Evolutionary conservation across 352 stramenopile species (phyloP), one percentile per base, ranked within the genome.

Genomic region (Phytophthora foliorum): DNA sequence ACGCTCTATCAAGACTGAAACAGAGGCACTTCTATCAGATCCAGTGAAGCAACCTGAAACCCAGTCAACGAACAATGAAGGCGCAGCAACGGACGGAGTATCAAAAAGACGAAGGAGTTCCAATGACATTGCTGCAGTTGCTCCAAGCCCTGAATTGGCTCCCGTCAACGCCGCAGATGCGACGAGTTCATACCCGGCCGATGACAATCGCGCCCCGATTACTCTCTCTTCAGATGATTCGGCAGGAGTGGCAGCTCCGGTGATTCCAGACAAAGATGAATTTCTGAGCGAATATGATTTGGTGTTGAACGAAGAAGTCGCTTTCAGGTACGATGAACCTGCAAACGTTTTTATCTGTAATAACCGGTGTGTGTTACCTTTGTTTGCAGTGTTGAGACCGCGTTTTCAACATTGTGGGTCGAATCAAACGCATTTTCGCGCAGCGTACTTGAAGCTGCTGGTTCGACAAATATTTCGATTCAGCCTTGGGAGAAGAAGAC

Each of bases 231-330:
- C 53, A 14, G 39, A 69, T 60, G 32, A 38, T 21, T 29, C 64
- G 24, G 39, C 67, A 58, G 42, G 62, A 53, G 24, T 41, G 60
- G n/a, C 44, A 50, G n/a, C 42, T 6, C 32, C 52, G 25, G 57
- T 51, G 4, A 69, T 91, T 19, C 79, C 82, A 51, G 66, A 73
- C 1, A 78, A 74, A 29, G 85, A 95, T 67, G 9, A 53, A 0
- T 36, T 89, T n/a, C 58, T 95, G 6, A 55, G 69, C 32, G 89
- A 96, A 44, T 96, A 81, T 34, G 85, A 96, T 51, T 44, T 95
- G 31, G 72, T 95, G 9, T 29, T 95, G 9, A 77, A 95, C 24
- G 83, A 94, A 74, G 73, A 84, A 64, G 69, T 88, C 5, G 57
- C 71, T 3, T 84, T 95, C 72, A 92, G 86, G 89, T 96, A 75